phyloP scores from a whole-genome alignment of 2,329 filamentous ascomycete species.

The Pestalotiopsis sp. region DNA sequence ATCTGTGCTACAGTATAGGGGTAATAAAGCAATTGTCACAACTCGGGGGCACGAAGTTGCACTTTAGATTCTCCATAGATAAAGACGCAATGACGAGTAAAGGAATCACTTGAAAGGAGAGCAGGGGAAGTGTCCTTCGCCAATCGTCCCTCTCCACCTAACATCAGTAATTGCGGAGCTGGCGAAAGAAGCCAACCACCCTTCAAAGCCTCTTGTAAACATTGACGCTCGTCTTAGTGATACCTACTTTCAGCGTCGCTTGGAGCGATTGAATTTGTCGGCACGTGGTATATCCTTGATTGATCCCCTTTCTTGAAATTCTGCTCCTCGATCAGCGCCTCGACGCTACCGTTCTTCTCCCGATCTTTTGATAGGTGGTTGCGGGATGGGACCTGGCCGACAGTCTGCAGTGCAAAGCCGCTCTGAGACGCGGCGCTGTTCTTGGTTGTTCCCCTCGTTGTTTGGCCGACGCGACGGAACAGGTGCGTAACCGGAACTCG shows the following conservation, averaged over 20 bases:
- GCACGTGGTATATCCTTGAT: neutral
- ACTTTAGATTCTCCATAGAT: too few species aligned
- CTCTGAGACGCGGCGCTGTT: neutral
- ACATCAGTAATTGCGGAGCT: too few species aligned
- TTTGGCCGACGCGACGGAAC: neutral
- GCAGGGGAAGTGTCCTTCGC: too few species aligned
- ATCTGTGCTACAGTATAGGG: too few species aligned
- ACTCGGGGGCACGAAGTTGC: too few species aligned
- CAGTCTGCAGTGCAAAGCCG: neutral
- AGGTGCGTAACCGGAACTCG: neutral
- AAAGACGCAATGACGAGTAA: too few species aligned
- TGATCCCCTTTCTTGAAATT: neutral
- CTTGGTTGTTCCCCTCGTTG: neutral
- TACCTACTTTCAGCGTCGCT: neutral
- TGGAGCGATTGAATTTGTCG: neutral
- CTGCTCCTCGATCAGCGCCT: neutral
- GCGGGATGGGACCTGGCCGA: neutral
- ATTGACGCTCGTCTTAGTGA: neutral
- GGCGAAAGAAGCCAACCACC: too few species aligned
- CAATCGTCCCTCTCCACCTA: too few species aligned
- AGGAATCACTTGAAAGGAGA: too few species aligned
- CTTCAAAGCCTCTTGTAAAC: too few species aligned
- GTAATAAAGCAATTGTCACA: too few species aligned
- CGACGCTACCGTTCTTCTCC: neutral
- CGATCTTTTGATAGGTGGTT: neutral